Percentiles rank a stretch among this genome's conserved stretches.
phyloP scores from a whole-genome alignment of 2,329 filamentous ascomycete species.

The Teratosphaeria pseudoeucalypti region DNA sequence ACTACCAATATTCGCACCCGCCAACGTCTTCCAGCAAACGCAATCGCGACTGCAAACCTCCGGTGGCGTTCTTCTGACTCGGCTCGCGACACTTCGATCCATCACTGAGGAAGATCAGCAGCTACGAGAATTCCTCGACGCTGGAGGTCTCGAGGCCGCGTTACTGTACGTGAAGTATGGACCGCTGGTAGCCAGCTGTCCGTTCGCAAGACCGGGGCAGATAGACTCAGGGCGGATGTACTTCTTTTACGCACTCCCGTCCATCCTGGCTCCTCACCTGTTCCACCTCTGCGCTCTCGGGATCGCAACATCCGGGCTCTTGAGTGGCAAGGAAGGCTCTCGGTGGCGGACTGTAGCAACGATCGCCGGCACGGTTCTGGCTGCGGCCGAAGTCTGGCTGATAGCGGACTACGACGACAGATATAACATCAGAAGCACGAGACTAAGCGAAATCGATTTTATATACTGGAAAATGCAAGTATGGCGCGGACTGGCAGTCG shows the following conservation, averaged over 20 bases:
- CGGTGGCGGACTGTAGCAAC: constrained; percentile 64
- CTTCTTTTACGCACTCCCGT: constrained; percentile 69
- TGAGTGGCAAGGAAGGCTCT: constrained; percentile 53
- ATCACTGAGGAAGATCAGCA: constrained; percentile 52
- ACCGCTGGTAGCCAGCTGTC: constrained; percentile 62
- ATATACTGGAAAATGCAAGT: constrained; percentile 61
- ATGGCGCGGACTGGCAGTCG: constrained; percentile 54
- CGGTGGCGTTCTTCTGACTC: constrained; percentile 73
- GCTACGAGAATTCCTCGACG: constrained; percentile 59
- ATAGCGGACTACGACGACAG: constrained; percentile 56
- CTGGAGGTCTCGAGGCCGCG: constrained; percentile 51
- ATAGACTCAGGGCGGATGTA: constrained; percentile 48
- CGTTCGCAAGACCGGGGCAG: constrained; percentile 52
- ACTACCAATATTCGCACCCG: constrained; percentile 57
- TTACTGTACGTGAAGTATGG: constrained; percentile 79
- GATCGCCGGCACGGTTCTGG: constrained; percentile 48
- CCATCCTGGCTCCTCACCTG: constrained; percentile 66
- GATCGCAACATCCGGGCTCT: constrained; percentile 56
- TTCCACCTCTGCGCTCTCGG: constrained; percentile 64
- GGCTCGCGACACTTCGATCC: constrained; percentile 51
- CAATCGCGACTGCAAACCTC: constrained; percentile 74
- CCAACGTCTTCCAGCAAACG: constrained; percentile 73
- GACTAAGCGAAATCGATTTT: constrained; percentile 52
- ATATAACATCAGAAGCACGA: constrained; percentile 51
- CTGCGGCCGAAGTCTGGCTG: constrained; percentile 55